These are phyloP conservation scores for Linum lewisii DNA, from an alignment of 345 rosid species.

Conservation along the genomic window DNA sequence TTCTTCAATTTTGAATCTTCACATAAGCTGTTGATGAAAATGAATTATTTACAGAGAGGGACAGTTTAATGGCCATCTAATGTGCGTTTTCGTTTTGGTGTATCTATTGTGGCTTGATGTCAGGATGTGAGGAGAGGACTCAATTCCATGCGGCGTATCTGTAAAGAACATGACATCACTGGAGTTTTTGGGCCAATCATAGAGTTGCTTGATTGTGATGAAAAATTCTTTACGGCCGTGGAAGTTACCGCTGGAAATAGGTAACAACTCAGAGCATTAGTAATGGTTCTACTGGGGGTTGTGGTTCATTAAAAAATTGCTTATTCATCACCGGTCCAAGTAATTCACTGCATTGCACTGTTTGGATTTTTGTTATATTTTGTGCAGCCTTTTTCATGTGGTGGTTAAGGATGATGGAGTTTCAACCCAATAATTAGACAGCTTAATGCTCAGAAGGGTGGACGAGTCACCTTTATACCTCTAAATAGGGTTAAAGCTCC, in stretches of 20 bases:
- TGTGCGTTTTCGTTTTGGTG: not conserved
- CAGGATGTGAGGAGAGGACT: conserved; percentile 98
- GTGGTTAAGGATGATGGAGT: conserved; percentile 89
- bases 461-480: conserved; percentile 91
- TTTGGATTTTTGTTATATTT: conserved; percentile 4
- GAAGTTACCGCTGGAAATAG: conserved; percentile 99
- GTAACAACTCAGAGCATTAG: conserved; percentile 16
- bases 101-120: conserved; percentile 10
- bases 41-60: not conserved
- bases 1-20: not conserved
- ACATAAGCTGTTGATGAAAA: not conserved
- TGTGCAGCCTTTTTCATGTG: conserved; percentile 83
- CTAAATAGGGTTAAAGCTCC: conserved; percentile 87
- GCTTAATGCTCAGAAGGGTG: conserved; percentile 79
- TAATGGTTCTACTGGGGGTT: not conserved
- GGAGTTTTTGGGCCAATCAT: conserved; percentile 95
- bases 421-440: conserved; percentile 85
- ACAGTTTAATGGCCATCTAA: not conserved
- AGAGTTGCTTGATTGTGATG: conserved; percentile 93
- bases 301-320: not conserved
- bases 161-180: conserved; percentile 40
- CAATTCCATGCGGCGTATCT: conserved; percentile 58
- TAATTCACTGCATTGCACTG: not conserved
- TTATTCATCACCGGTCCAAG: not conserved
- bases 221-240: conserved; percentile 86